These are phyloP conservation scores for Ambrosiella cleistominuta DNA, from an alignment of 2,329 filamentous ascomycete genomes.

Conservation along the genomic window DNA sequence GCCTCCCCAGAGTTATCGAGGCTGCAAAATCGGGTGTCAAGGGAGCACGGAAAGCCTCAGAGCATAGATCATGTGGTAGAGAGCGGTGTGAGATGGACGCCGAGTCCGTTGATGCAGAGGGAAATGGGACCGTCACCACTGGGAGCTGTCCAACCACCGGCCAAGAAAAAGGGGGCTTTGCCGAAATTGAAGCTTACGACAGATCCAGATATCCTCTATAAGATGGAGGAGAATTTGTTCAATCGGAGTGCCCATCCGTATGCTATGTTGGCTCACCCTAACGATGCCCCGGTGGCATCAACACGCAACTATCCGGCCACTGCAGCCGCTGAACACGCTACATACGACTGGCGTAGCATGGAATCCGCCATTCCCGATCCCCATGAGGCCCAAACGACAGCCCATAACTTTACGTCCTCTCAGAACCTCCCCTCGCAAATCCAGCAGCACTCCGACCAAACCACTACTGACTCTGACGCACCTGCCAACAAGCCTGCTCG, in stretches of 20 bases:
- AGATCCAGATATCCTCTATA: slow-evolving; percentile 7
- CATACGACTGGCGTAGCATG: slow-evolving; percentile 4
- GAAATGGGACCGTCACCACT: not conserved
- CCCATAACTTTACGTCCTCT: not conserved
- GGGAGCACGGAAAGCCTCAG: slow-evolving; percentile 6
- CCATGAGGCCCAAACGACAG: not conserved
- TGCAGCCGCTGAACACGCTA: not conserved
- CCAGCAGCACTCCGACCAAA: not conserved
- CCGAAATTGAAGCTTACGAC: slow-evolving; percentile 12
- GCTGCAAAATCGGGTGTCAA: not conserved
- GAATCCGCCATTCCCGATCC: not conserved
- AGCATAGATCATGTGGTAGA: slow-evolving; percentile 9
- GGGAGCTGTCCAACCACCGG: not conserved
- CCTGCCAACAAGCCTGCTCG: not conserved
- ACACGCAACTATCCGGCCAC: slow-evolving; percentile 5
- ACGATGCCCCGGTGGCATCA: not conserved
- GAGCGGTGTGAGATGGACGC: not conserved
- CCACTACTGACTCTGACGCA: not conserved
- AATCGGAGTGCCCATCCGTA: slow-evolving; percentile 5
- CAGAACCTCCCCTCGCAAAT: not conserved
- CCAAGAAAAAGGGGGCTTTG: not conserved
- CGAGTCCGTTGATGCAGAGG: not conserved
- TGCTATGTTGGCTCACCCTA: slow-evolving; percentile 4
- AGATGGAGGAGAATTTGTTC: slow-evolving; percentile 10
- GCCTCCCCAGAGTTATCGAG: not conserved